phyloP scores from a whole-genome alignment of 2,329 filamentous ascomycete species.

The Diaporthe eres region DNA sequence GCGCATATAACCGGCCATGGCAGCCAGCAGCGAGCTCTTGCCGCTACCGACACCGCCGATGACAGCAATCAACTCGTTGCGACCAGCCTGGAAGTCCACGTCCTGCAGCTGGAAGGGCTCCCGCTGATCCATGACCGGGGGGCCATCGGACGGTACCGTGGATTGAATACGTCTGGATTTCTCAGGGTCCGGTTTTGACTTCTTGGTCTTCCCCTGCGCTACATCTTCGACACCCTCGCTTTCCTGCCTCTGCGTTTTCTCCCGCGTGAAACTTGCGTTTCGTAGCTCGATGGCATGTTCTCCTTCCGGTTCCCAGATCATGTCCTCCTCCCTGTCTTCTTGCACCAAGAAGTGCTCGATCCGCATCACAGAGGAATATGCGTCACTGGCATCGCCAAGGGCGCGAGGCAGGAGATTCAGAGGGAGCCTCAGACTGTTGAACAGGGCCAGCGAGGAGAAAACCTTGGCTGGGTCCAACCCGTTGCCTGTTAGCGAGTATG shows the following conservation, averaged over 20 bases:
- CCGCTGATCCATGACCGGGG: conserved; percentile 59
- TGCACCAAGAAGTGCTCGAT: conserved; percentile 90
- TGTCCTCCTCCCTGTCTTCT: conserved; percentile 85
- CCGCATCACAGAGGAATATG: conserved; percentile 85
- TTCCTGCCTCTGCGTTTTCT: conserved; percentile 61
- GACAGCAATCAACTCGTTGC: conserved; percentile 84
- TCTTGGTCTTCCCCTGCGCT: conserved; percentile 51
- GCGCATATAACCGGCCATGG: conserved; percentile 94
- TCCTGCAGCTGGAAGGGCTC: conserved; percentile 81
- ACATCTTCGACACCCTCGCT: conserved; percentile 51
- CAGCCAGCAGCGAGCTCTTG: conserved; percentile 90
- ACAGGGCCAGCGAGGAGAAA: conserved; percentile 94
- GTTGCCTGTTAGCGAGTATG: conserved; percentile 77
- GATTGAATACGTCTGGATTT: neutral
- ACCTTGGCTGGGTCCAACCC: conserved; percentile 80
- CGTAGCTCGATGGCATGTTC: conserved; percentile 80
- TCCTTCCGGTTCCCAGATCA: conserved; percentile 66
- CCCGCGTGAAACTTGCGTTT: conserved; percentile 89
- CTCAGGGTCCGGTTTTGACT: neutral
- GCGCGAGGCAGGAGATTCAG: conserved; percentile 91
- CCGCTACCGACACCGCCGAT: conserved; percentile 92
- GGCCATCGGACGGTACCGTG: neutral
- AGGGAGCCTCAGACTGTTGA: conserved; percentile 91
- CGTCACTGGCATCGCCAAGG: conserved; percentile 90
- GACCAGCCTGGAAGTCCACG: conserved; percentile 76